phyloP scores from a whole-genome alignment of 345 rosid species.

The Lepidium sativum region DNA sequence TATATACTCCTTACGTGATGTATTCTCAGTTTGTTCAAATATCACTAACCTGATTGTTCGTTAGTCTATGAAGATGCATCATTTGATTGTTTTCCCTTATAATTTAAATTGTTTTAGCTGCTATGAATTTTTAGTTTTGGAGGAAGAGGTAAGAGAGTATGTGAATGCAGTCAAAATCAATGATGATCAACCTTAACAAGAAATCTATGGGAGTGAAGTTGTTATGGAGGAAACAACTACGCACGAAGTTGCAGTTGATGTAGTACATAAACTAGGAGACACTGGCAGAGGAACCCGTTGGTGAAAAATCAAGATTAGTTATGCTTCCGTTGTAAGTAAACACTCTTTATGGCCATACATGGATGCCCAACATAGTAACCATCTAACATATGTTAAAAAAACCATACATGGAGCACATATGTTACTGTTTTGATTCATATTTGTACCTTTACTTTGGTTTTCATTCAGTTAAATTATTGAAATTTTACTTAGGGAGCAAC shows the following conservation, averaged over 20 bases:
- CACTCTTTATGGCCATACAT: not conserved
- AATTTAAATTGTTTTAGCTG: not conserved
- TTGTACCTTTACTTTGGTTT: not conserved
- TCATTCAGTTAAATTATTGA: not conserved
- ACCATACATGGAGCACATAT: not conserved
- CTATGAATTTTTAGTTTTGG: slow-evolving; percentile 42
- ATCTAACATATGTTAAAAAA: not conserved
- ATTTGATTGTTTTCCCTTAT: not conserved
- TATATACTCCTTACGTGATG: slow-evolving; percentile 42
- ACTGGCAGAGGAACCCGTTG: slow-evolving; percentile 50
- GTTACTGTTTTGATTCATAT: not conserved
- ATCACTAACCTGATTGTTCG: slow-evolving; percentile 69
- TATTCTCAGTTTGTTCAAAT: slow-evolving; percentile 51
- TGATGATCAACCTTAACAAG: slow-evolving; percentile 58
- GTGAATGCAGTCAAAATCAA: slow-evolving; percentile 55
- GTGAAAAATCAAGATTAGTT: slow-evolving; percentile 64
- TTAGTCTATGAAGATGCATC: too few relatives aligned
- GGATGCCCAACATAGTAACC: not conserved
- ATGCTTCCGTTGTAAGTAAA: slow-evolving; percentile 77
- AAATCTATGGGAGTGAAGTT: slow-evolving; percentile 51
- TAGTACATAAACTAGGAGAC: slow-evolving; percentile 36
- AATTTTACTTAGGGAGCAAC: slow-evolving; percentile 26
- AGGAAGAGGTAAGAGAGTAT: slow-evolving; percentile 71
- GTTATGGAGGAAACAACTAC: slow-evolving; percentile 49
- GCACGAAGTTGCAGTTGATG: slow-evolving; percentile 44